phyloP scores from a whole-genome alignment of 2,329 filamentous ascomycete species.

The Myriosclerotinia curreyana region DNA sequence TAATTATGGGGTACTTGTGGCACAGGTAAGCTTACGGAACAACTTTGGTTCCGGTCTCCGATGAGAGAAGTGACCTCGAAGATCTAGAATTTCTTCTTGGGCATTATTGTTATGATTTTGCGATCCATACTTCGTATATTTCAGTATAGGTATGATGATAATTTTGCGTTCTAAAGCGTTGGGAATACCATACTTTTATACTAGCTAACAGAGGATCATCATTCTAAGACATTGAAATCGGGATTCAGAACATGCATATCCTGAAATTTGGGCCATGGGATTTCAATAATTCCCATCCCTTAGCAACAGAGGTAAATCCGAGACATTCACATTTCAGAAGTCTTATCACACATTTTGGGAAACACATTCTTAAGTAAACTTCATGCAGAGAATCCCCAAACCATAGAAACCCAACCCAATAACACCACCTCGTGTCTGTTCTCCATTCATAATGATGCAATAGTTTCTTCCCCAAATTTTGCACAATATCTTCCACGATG shows the following conservation, averaged over 20 bases:
- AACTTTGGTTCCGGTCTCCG: not conserved
- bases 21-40: not conserved
- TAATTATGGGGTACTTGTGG: conserved; percentile 9
- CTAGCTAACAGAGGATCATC: not conserved
- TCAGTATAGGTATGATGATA: too few species aligned
- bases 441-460: not conserved
- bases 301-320: not conserved
- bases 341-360: not conserved
- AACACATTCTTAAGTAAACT: conserved; percentile 8
- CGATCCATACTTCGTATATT: too few species aligned
- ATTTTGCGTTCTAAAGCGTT: not conserved
- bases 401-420: conserved; percentile 14
- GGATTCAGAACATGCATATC: not conserved
- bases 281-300: not conserved
- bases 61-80: not conserved
- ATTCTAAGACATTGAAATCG: not conserved
- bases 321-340: not conserved
- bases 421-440: not conserved
- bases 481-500: not conserved
- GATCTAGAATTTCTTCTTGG: not conserved
- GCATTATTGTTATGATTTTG: too few species aligned
- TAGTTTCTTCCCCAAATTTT: not conserved
- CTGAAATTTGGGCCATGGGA: not conserved
- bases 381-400: conserved; percentile 14
- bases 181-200: not conserved